phyloP scores from a whole-genome alignment of 768 basidiomycete genomes.

The Psilocybe subaeruginosa region DNA sequence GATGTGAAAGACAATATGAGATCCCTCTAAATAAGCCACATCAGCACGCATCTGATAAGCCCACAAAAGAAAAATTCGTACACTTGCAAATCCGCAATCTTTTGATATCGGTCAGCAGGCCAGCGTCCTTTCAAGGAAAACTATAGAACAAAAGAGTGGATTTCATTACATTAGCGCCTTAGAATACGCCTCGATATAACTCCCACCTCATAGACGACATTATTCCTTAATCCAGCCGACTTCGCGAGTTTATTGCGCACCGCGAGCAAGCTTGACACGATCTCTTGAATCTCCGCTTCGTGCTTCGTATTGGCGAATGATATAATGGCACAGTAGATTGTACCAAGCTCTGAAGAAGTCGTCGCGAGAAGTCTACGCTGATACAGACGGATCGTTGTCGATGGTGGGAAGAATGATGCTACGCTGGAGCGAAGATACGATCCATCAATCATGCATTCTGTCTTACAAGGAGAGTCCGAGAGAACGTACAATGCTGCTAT shows the following conservation, averaged over 20 bases:
- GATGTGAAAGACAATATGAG: slow-evolving; percentile 67
- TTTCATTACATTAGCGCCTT: not conserved
- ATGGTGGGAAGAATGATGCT: slow-evolving; percentile 75
- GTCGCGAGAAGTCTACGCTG: slow-evolving; percentile 74
- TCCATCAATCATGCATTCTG: no score
- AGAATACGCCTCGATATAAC: not conserved
- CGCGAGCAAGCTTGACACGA: slow-evolving; percentile 70
- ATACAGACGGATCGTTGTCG: slow-evolving; percentile 73
- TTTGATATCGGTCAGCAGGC: slow-evolving; percentile 80
- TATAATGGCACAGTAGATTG: slow-evolving; percentile 75
- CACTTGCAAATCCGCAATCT: slow-evolving; percentile 69
- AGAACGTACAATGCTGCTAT: slow-evolving; percentile 70
- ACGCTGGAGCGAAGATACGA: slow-evolving; percentile 39
- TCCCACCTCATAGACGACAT: slow-evolving; percentile 69
- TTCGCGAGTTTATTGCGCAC: slow-evolving; percentile 75
- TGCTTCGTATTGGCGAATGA: slow-evolving; percentile 66
- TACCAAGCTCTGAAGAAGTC: slow-evolving; percentile 66
- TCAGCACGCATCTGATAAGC: not conserved
- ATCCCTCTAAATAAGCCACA: slow-evolving; percentile 52
- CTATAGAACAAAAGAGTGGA: slow-evolving; percentile 32
- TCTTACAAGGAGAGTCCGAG: not conserved
- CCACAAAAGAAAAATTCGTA: slow-evolving; percentile 30
- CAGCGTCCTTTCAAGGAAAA: slow-evolving; percentile 78
- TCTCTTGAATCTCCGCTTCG: slow-evolving; percentile 52
- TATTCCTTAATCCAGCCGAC: slow-evolving; percentile 55